Evolutionary conservation across 73 alveolate genomes (phyloP).

Genomic region (Breviolum minutum): DNA sequence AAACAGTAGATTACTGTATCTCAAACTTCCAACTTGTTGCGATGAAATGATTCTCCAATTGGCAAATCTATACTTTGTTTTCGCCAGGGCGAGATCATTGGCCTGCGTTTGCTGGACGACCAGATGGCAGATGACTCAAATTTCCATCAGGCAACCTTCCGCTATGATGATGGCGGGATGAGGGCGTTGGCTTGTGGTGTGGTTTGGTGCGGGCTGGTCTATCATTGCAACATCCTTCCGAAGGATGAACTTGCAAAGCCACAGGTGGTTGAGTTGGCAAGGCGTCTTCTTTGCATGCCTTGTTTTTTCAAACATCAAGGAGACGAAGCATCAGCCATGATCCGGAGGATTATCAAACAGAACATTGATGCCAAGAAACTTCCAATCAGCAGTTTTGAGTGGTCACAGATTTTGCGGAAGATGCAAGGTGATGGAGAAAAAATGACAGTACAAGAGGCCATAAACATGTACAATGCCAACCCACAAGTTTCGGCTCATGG

Average conservation of each 20-base stretch:
- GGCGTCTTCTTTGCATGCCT: background rate
- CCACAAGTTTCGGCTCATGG: conserved; percentile 9
- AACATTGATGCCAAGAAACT: conserved; percentile 16
- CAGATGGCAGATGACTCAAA: background rate
- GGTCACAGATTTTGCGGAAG: background rate
- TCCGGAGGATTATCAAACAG: background rate
- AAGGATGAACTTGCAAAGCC: background rate
- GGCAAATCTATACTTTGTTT: background rate
- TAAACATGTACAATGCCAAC: background rate
- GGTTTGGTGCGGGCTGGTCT: background rate
- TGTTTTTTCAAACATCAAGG: conserved; percentile 1
- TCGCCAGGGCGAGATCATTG: conserved; percentile 15
- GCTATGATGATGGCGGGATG: conserved; percentile 37
- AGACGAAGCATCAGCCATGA: background rate
- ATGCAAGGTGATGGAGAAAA: background rate
- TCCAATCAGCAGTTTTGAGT: background rate
- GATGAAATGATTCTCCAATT: background rate
- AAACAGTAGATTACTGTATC: background rate
- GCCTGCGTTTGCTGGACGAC: background rate
- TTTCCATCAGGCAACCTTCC: background rate
- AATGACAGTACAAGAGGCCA: background rate
- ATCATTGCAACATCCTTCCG: background rate
- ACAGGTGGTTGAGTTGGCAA: background rate
- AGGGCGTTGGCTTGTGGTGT: background rate
- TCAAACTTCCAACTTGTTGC: background rate